Conservation (phyloP, 805 yeast genomes). For the Ogataea paradorogensis region DNA sequence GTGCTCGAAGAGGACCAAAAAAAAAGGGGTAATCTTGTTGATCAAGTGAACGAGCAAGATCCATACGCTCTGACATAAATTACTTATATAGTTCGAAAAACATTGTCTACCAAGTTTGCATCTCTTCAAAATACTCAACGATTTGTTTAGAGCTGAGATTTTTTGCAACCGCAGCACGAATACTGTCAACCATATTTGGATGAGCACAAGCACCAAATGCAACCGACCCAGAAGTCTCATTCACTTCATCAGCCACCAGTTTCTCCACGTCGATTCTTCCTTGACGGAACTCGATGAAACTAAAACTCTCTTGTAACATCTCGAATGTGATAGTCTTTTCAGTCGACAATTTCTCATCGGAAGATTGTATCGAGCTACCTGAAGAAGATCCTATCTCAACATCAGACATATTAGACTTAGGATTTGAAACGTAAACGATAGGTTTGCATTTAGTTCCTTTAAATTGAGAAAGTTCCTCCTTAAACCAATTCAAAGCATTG, state of each 20-base stretch:
- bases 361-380: slow-evolving; percentile 10
- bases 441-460: slow-evolving; percentile 36
- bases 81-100: not conserved
- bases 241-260: slow-evolving; percentile 37
- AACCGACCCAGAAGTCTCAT: slow-evolving; percentile 36
- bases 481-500: slow-evolving; percentile 49
- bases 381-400: slow-evolving; percentile 9
- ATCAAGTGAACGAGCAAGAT: slow-evolving; percentile 18
- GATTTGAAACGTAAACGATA: slow-evolving; percentile 41
- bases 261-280: slow-evolving; percentile 42
- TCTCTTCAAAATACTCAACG: slow-evolving; percentile 35
- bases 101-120: slow-evolving; percentile 33
- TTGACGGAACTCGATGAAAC: slow-evolving; percentile 40
- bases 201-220: slow-evolving; percentile 53
- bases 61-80: slow-evolving; percentile 6
- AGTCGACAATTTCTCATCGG: slow-evolving; percentile 11
- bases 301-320: slow-evolving; percentile 26
- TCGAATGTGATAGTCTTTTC: slow-evolving; percentile 17
- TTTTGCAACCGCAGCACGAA: slow-evolving; percentile 26
- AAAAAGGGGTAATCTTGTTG: slow-evolving; percentile 58
- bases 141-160: slow-evolving; percentile 12
- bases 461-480: slow-evolving; percentile 39
- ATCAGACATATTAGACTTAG: slow-evolving; percentile 17
- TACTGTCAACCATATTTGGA: slow-evolving; percentile 37
- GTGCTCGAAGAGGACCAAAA: slow-evolving; percentile 76